A percentile compares a stretch with the other conserved stretches of the same genome.
Evolutionary conservation across 2,329 filamentous ascomycete species (phyloP).

Genomic region (Fusarium clavum): DNA sequence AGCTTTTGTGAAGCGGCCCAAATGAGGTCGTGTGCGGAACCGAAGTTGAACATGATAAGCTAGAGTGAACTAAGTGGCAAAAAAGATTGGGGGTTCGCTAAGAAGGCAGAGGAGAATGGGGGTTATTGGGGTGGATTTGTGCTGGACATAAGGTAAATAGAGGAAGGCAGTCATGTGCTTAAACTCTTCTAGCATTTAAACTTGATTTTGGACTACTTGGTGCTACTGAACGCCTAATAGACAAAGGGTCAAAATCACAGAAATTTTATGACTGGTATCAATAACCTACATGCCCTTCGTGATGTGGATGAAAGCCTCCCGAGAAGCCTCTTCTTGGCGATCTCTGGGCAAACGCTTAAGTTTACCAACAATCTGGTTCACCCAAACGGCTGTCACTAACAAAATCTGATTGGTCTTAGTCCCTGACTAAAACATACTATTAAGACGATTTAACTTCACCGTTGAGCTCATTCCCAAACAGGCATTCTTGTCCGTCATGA

Average conservation of each 20-base stretch:
- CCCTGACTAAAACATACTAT: not conserved
- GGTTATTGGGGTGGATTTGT: not conserved
- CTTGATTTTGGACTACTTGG: no score
- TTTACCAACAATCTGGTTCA: not conserved
- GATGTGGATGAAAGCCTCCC: not conserved
- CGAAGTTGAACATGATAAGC: not conserved
- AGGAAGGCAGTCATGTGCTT: not conserved
- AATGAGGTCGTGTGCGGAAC: not conserved
- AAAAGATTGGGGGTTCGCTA: not conserved
- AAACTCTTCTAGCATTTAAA: not conserved
- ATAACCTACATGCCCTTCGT: no score
- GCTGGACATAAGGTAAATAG: not conserved
- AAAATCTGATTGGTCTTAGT: not conserved
- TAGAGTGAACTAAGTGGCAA: not conserved
- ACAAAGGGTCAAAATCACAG: not conserved
- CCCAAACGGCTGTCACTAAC: not conserved
- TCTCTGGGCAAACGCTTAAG: not conserved
- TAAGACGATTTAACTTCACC: not conserved
- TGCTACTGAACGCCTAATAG: not conserved
- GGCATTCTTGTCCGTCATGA: slow-evolving; percentile 7
- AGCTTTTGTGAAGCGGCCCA: not conserved
- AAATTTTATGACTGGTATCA: not conserved
- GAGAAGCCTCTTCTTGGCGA: not conserved
- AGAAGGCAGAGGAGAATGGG: not conserved
- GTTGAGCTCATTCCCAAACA: not conserved